These are phyloP conservation scores for Thielaviopsis populi DNA, from an alignment of 2,329 filamentous ascomycete genomes.

Conservation along the genomic window DNA sequence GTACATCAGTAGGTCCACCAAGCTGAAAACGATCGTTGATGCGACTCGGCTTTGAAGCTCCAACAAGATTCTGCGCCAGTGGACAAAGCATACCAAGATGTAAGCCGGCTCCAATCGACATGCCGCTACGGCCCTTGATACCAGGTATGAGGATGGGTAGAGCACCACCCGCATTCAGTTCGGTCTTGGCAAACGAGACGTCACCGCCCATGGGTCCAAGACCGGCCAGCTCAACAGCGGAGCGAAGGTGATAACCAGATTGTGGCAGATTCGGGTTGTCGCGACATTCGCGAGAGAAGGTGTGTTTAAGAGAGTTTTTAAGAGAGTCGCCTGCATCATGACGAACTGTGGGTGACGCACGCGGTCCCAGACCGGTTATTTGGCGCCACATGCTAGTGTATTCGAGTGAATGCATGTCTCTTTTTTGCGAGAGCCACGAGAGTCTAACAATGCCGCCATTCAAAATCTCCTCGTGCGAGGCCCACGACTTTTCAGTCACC, in stretches of 20 bases:
- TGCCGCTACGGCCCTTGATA: constrained; percentile 52
- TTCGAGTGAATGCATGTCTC: constrained; percentile 59
- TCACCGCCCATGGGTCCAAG: constrained; percentile 73
- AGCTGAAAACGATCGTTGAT: constrained; percentile 93
- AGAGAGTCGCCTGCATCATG: constrained; percentile 78
- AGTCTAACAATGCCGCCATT: constrained; percentile 65
- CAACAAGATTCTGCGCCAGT: constrained; percentile 40
- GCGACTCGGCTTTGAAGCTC: constrained; percentile 50
- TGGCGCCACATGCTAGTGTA: constrained; percentile 81
- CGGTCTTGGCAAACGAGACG: constrained; percentile 87
- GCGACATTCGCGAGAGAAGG: constrained; percentile 63
- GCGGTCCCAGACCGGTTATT: constrained; percentile 59
- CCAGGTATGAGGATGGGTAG: constrained; percentile 58
- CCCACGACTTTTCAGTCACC: constrained; percentile 79
- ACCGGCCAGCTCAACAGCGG: constrained; percentile 71
- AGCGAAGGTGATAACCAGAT: constrained; percentile 65
- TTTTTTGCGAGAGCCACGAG: constrained; percentile 51
- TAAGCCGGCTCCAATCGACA: constrained; percentile 70
- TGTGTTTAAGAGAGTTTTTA: constrained; percentile 75
- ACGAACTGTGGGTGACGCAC: constrained; percentile 68
- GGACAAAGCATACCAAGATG: constrained; percentile 74
- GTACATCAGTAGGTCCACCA: constrained; percentile 84
- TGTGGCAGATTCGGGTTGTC: constrained; percentile 77
- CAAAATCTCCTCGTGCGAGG: constrained; percentile 80
- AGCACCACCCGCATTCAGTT: constrained; percentile 66